Evolutionary conservation across 176 grass and related monocot species (phyloP).

Genomic region (Aegilops longissima): DNA sequence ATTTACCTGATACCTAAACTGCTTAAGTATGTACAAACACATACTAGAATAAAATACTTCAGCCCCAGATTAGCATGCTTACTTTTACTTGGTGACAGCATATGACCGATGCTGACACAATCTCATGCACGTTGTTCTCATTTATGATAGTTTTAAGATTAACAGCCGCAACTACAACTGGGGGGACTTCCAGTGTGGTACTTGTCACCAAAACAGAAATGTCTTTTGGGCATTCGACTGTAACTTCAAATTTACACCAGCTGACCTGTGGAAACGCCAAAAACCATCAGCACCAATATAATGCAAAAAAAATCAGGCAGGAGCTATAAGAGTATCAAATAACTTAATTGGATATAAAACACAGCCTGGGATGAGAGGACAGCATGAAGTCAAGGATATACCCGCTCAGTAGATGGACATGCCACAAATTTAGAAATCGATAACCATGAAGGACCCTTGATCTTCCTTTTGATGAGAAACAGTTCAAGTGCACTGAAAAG

Average conservation of each 20-base stretch:
- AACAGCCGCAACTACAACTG: conserved; percentile 77
- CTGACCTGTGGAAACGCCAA: conserved; percentile 73
- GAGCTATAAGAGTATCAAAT: background rate
- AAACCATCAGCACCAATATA: background rate
- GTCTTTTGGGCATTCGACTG: conserved; percentile 82
- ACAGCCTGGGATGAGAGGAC: background rate
- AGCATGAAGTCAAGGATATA: conserved; percentile 22
- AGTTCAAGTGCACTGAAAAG: conserved; percentile 83
- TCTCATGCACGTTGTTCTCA: conserved; percentile 87
- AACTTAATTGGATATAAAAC: background rate
- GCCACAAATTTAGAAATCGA: conserved; percentile 73
- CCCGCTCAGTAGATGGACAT: conserved; percentile 57
- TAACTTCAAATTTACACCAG: conserved; percentile 97
- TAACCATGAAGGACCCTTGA: conserved; percentile 94
- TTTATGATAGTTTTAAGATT: conserved; percentile 93
- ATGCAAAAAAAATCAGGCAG: background rate
- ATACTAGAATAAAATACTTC: conserved; percentile 16
- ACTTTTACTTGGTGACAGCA: conserved; percentile 95
- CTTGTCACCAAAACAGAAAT: conserved; percentile 67
- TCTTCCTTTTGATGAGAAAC: conserved; percentile 92
- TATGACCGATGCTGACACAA: conserved; percentile 91
- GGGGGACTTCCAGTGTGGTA: conserved; percentile 54
- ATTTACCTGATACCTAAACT: background rate
- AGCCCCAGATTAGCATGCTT: conserved; percentile 27
- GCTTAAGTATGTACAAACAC: background rate